Evolutionary conservation across 768 basidiomycete genomes (phyloP), one percentile per base, ranked within the genome.

Genomic region (Cyclocybe cylindracea): DNA sequence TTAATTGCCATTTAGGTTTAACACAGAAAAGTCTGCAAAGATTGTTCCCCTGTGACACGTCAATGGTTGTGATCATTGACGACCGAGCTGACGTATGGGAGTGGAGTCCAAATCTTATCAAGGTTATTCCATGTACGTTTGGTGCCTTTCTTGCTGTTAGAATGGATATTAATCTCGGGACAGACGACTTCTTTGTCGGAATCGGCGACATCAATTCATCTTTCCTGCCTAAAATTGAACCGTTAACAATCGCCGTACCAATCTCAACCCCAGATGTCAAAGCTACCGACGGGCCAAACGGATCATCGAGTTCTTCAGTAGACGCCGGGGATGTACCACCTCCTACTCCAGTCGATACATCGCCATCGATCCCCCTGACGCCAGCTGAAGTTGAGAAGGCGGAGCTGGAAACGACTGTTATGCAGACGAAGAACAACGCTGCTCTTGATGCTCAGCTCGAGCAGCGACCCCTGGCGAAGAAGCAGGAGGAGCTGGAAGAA

Each of bases 71-170:
- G 59, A 91, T 99, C 60, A 98, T 99, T 52, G 97, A 99, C 69
- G 97, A 99, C 71, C 86, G 97, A 19, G 89, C 93, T 3, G 97
- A 99, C 65, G 96, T 99, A 32, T 99, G 97, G 97, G 91, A 94
- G 63, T 94, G 94, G 84, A 91, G 91, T 62, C 94, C 95, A 2
- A 98, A 99, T 70, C 78, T 99, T 36, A 81, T 98, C 66, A 96
- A 98, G 76, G 96, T 98, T 51, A 84, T 98, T 18, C 96, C 96
- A 49, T 99, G 95, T 95, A 55, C 70, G 72, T 67, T n/a, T 48
- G 18, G 33, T 44, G 44, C 24, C 38, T 43, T 8, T 45, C 31
- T 47, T 31, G 32, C 18, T 46, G 37, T 43, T 10, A 34, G 34
- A 31, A 10, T 13, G 16, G n/a, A 36, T 19, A 59, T 69, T 54